A percentile compares a stretch with the other conserved stretches of the same genome.
phyloP scores from a whole-genome alignment of 2,329 filamentous ascomycete species.

The Penicillium glabrum region DNA sequence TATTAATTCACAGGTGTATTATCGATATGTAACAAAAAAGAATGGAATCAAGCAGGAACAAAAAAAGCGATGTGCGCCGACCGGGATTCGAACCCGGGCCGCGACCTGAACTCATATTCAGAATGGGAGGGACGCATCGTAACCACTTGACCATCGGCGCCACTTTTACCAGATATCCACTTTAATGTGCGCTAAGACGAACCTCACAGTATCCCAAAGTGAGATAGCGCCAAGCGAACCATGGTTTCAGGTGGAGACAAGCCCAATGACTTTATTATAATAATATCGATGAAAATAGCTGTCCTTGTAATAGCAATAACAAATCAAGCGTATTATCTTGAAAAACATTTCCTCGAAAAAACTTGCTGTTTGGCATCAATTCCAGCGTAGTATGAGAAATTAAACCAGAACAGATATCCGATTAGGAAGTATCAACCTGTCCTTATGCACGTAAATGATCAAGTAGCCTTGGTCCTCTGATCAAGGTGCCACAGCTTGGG shows the following conservation, averaged over 20 bases:
- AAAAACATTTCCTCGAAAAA: no score
- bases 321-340: no score
- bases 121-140: conserved; percentile 21
- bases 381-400: not conserved
- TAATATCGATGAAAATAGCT: not conserved
- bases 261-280: not conserved
- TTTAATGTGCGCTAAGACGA: not conserved
- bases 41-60: not conserved
- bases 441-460: not conserved
- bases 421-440: not conserved
- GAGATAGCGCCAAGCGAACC: not conserved
- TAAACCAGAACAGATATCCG: not conserved
- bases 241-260: no score
- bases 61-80: conserved; percentile 12
- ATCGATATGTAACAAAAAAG: no score
- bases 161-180: not conserved
- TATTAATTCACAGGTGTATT: no score
- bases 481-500: not conserved
- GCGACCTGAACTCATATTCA: conserved; percentile 7
- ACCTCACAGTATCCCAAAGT: not conserved
- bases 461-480: not conserved
- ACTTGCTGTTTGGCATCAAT: no score
- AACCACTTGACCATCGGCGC: conserved; percentile 24
- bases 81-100: conserved; percentile 29
- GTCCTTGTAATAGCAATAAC: no score